Base-by-base conservation (phyloP, 495 filamentous ascomycete genomes). In the Neohortaea acidophila region DNA sequence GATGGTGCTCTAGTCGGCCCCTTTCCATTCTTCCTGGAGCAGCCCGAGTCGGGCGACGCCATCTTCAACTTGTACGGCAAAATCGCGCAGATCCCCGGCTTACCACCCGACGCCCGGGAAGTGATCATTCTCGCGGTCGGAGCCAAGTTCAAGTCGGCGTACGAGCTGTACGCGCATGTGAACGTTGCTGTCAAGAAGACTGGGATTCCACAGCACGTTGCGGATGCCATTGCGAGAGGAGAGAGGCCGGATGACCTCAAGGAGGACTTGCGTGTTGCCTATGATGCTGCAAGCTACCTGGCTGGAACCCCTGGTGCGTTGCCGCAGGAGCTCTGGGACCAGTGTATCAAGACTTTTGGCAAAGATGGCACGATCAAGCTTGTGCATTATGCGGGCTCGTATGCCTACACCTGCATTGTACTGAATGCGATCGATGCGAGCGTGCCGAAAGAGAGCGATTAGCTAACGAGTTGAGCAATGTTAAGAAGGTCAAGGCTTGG, bases 161-260 rank as follows among this genome's bases (percentile, higher is more conserved):
- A 51, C 32, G 44, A 51, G 35, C 17, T 51, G 19, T 51, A 51
- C 31, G 48, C 48, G 13, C 48, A 51, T 23, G 10, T n/a, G 7
- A 15, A 38, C 11, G 34, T 47, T 15, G 44, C 47, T 8, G 11
- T 15, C 1, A 31, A 34, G 15, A 31, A 14, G 2, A 33, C 20
- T 3, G 19, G 18, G 18, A 17, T 44, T 10, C 9, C 2, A 15
- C 12, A 26, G 14, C 13, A 22, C 19, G 19, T 41, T 13, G 30
- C 45, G 4, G 27, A 35, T 2, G 5, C 9, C 2, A 40, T 45
- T 14, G 8, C 19, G n/a, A 17, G 11, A 6, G 43, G 43, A 3
- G 21, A 36, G 24, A 49, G 41, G 25, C 46, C 43, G 2, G 25
- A 45, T 10, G 38, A 20, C 20, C 19, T 49, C 31, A 36, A 34